Conservation (phyloP, 2,329 filamentous ascomycete genomes). For the Aotearoamyces nothofagi region DNA sequence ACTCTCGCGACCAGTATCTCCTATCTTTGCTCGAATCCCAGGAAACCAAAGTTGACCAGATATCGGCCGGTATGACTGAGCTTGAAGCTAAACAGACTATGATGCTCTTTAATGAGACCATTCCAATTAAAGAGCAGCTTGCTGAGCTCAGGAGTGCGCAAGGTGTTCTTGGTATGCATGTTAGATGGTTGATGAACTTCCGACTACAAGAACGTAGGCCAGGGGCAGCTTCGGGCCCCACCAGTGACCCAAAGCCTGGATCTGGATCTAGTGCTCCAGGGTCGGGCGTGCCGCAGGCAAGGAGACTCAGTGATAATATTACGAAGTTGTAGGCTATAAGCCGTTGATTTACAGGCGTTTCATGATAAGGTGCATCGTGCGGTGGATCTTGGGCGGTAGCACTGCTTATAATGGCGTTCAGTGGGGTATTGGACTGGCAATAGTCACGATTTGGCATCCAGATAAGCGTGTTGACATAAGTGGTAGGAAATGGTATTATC, state of each 20-base stretch:
- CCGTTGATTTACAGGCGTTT: too few relatives aligned
- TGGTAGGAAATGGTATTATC: too few relatives aligned
- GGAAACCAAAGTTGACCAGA: constrained; percentile 38
- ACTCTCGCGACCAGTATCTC: constrained; percentile 28
- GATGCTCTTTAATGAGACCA: constrained; percentile 44
- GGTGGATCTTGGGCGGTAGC: too few relatives aligned
- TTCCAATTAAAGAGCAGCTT: constrained; percentile 47
- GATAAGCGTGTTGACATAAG: too few relatives aligned
- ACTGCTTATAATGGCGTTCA: too few relatives aligned
- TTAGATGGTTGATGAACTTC: constrained; percentile 20
- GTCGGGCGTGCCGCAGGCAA: constrained; percentile 3
- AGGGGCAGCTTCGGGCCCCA: constrained; percentile 4
- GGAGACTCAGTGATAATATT: constrained; percentile 5
- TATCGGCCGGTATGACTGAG: constrained; percentile 40
- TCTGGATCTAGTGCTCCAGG: constrained; percentile 6
- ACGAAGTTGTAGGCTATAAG: constrained; percentile 14
- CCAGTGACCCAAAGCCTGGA: constrained; percentile 7
- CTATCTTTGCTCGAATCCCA: constrained; percentile 32
- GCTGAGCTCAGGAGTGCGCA: constrained; percentile 27
- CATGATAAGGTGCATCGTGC: too few relatives aligned
- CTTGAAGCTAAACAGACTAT: constrained; percentile 44
- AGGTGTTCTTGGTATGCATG: constrained; percentile 20
- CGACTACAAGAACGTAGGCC: constrained; percentile 15
- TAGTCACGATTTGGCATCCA: too few relatives aligned
- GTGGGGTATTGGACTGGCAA: too few relatives aligned